These are phyloP conservation scores for Neoarthrinium moseri DNA, from an alignment of 2,329 filamentous ascomycete genomes.

Conservation along the genomic window DNA sequence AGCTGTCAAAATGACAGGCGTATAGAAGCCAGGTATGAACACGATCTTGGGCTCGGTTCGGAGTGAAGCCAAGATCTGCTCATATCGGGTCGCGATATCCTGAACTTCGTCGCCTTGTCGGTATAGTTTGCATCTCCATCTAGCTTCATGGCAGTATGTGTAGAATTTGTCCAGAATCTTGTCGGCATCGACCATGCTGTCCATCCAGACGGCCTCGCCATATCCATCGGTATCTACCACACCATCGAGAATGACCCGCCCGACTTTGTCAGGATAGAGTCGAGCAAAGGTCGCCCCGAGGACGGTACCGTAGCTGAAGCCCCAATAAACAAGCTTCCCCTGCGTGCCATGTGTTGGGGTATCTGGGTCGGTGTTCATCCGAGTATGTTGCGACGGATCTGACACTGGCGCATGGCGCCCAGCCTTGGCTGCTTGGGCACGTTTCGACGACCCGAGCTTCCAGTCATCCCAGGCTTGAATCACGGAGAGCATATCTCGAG, in stretches of 20 bases:
- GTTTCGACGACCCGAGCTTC: conserved; percentile 16
- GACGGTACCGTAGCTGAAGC: conserved; percentile 38
- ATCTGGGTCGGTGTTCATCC: conserved; percentile 11
- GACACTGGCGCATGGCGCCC: conserved; percentile 6
- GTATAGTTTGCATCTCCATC: conserved; percentile 35
- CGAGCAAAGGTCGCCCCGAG: conserved; percentile 37
- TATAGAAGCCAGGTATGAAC: conserved; percentile 22
- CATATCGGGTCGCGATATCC: conserved; percentile 28
- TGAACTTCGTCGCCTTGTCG: conserved; percentile 31
- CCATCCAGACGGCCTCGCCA: conserved; percentile 36
- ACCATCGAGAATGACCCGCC: conserved; percentile 38
- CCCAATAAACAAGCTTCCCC: conserved; percentile 36
- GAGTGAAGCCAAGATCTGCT: conserved; percentile 29
- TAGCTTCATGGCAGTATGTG: conserved; percentile 43
- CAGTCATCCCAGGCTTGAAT: conserved; percentile 36
- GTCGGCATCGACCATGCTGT: conserved; percentile 43
- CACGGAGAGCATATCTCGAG: conserved; percentile 40
- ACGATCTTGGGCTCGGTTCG: conserved; percentile 31
- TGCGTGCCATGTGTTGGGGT: conserved; percentile 16
- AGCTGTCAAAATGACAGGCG: conserved; percentile 36
- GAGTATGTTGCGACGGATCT: conserved; percentile 4
- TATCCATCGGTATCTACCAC: conserved; percentile 37
- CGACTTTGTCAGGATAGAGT: conserved; percentile 40
- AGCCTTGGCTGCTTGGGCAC: conserved; percentile 9
- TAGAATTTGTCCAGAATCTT: conserved; percentile 44